Base-by-base conservation (phyloP, 176 grass and related monocot genomes). In the Neostapfia colusana region DNA sequence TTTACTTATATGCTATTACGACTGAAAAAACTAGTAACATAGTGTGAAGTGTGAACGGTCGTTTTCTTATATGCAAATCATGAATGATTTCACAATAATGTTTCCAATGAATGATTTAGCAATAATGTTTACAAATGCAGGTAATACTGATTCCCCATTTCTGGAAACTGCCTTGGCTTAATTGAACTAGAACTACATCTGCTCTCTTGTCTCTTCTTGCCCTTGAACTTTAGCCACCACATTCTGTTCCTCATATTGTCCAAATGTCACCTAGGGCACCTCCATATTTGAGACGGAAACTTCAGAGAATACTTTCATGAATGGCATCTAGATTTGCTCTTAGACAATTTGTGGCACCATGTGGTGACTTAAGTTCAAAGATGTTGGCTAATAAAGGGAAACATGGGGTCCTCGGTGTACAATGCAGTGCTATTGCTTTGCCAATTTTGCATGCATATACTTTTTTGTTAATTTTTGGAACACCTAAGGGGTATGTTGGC, bases 391-490 rank as follows among this genome's bases (percentile, higher is more conserved):
- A 46, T 18, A 48, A 58, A 46, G 42, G 74, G 42, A 63, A 7
- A 21, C 15, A 76, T 35, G 17, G 7, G 14, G 10, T 20, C 6
- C 1, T 46, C 7, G 1, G 1, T n/a, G 5, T n/a, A 34, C 8
- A 63, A 46, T 46, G 2, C 10, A 15, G 16, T 76, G 73, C 61
- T 63, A 35, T n/a, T 20, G 10, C 10, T 46, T 70, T 58, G 55
- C 77, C 23, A 44, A 18, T 44, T 77, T 45, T 80, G 35, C 28
- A 61, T 70, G 56, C 58, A 80, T 60, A 57, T 63, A 39, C 23
- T 28, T 74, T 58, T 31, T 66, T 59, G 27, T 83, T 67, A 59
- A 59, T 59, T 25, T 63, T 76, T 50, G 81, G 31, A 59, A 39
- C 21, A 61, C 42, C 8, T 70, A 48, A 35, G 17, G 16, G 21